These are phyloP conservation scores for Zizania latifolia DNA, from an alignment of 176 grass and related monocot species.

Conservation along the genomic window DNA sequence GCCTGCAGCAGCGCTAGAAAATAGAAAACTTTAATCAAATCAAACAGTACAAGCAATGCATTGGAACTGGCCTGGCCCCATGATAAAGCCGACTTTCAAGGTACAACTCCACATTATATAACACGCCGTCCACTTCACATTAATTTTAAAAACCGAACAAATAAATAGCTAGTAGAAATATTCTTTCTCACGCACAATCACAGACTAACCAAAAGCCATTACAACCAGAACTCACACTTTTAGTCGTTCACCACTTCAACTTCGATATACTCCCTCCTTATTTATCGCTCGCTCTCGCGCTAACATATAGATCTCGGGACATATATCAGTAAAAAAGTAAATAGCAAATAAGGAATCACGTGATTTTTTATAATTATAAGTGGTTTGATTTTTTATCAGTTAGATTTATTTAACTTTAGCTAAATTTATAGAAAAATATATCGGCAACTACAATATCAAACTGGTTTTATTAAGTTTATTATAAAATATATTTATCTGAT, in stretches of 20 bases:
- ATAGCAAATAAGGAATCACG: no score
- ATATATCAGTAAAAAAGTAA: no score
- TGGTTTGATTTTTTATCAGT: no score
- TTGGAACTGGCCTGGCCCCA: background rate
- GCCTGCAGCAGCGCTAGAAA: background rate
- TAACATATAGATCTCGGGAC: no score
- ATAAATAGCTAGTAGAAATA: background rate
- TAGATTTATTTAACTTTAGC: no score
- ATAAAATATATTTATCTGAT: no score
- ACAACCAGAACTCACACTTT: background rate
- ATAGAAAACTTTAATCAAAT: constrained; percentile 29
- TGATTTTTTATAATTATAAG: no score
- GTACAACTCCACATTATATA: constrained; percentile 25
- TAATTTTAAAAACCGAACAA: background rate
- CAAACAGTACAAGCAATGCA: background rate
- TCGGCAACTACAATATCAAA: no score
- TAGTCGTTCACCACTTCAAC: background rate
- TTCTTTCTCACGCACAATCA: background rate
- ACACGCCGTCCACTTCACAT: constrained; percentile 39
- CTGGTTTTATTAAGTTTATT: no score
- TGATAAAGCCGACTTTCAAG: constrained; percentile 30
- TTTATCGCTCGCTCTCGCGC: no score
- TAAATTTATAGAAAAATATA: no score
- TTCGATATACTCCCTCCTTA: no score
- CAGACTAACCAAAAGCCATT: background rate